Base-by-base conservation (phyloP, 169 alveolate species). In the Plasmodium reichenowi region DNA sequence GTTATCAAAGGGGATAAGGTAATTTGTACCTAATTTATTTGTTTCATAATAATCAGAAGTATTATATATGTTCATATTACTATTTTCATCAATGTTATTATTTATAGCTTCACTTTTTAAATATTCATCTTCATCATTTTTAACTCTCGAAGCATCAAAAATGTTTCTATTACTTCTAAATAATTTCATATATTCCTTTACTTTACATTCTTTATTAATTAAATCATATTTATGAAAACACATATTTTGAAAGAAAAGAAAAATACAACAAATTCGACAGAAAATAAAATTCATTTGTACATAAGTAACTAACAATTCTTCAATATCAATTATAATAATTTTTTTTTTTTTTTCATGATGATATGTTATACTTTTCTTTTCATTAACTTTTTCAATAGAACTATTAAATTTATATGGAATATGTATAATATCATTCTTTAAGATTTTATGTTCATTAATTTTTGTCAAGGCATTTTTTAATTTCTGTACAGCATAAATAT, bases 201-300 rank as follows among this genome's bases (percentile, higher is more conserved):
- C 71, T 43, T 62, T 38, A 17, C 72, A 59, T 38, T 72, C 88
- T 24, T 48, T 86, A 12, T 71, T 60, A 60, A 86, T 72, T 9
- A 50, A 60, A 26, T 86, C 92, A 59, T 86, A 86, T 64, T 86
- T 86, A 60, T 86, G 92, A 17, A 75, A 45, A 72, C 74, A 86
- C 15, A 86, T 74, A 72, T 72, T 86, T 86, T 86, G 71, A 66
- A 86, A 86, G 26, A 86, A 86, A 59, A 71, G 32, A 54, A 86
- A 59, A 72, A 71, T 71, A 66, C 86, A 86, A 54, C 92, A 86
- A n/a, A 58, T 71, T 72, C 88, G 71, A 52, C 88, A 86, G 62
- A 86, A 86, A 17, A 64, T 47, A 8, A 86, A 86, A 62, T 72
- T 86, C 8, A 86, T 29, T 38, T 86, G 92, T 9, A 86, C 52